phyloP scores from a whole-genome alignment of 2,329 filamentous ascomycete genomes.

The Neoscytalidium dimidiatum region DNA sequence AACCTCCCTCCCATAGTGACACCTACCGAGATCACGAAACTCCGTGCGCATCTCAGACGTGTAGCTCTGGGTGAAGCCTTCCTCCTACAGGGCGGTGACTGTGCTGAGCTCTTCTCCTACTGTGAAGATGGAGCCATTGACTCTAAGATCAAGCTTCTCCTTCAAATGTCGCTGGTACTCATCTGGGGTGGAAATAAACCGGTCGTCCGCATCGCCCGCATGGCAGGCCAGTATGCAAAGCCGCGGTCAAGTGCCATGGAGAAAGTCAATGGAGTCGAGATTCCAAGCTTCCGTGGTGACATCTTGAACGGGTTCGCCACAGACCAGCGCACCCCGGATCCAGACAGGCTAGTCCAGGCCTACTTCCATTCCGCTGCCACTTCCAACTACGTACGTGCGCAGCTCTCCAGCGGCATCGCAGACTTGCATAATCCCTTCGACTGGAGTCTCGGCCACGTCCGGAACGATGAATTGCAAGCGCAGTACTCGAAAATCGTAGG shows the following conservation, averaged over 20 bases:
- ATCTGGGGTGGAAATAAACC: conserved; percentile 84
- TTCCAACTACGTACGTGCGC: conserved; percentile 85
- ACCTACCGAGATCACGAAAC: conserved; percentile 74
- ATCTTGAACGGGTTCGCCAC: conserved; percentile 87
- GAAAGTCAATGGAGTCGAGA: conserved; percentile 73
- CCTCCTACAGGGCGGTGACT: conserved; percentile 93
- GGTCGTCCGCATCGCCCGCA: conserved; percentile 90
- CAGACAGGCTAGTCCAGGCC: conserved; percentile 79
- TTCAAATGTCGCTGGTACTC: conserved; percentile 95
- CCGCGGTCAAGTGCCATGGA: conserved; percentile 88
- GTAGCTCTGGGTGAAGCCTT: conserved; percentile 91
- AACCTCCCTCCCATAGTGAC: conserved; percentile 77
- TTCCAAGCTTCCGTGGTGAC: conserved; percentile 90
- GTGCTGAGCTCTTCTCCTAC: conserved; percentile 96
- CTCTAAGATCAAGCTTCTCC: conserved; percentile 91
- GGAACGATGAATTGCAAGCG: conserved; percentile 76
- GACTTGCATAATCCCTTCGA: conserved; percentile 92
- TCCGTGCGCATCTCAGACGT: conserved; percentile 78
- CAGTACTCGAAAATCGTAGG: conserved; percentile 85
- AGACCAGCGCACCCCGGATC: conserved; percentile 78
- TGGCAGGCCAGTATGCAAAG: conserved; percentile 98
- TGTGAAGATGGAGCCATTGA: conserved; percentile 88
- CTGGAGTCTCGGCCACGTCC: conserved; percentile 92
- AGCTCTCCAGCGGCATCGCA: conserved; percentile 83
- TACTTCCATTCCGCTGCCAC: conserved; percentile 97